Conservation (phyloP, 1,139 yeast species). For the Taphrina betulina region DNA sequence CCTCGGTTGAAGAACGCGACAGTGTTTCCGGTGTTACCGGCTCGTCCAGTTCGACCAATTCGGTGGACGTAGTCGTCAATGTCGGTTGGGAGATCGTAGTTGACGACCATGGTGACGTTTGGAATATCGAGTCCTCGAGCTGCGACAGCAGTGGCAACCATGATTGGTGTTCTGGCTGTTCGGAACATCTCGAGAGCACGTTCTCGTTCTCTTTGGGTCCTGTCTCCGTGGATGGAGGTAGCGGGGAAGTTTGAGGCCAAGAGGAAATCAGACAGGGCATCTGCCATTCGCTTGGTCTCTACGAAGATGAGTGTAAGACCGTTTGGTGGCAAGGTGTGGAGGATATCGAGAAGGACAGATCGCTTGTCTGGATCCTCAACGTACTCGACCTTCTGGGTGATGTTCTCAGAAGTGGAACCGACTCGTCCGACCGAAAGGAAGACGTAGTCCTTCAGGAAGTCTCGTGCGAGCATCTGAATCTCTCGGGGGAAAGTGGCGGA, state of each 20-base stretch:
- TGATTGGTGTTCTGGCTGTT: slow-evolving; percentile 80
- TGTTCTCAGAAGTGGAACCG: slow-evolving; percentile 96
- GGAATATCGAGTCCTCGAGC: slow-evolving; percentile 99
- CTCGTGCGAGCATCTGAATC: slow-evolving; percentile 94
- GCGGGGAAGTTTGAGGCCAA: slow-evolving; percentile 90
- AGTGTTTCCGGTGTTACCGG: slow-evolving; percentile 98
- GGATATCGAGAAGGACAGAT: slow-evolving; percentile 83
- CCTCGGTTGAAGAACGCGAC: slow-evolving; percentile 97
- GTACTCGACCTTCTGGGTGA: slow-evolving; percentile 86
- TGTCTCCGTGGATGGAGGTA: slow-evolving; percentile 97
- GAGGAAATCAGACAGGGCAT: slow-evolving; percentile 86
- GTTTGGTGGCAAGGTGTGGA: slow-evolving; percentile 66
- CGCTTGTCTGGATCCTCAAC: slow-evolving; percentile 96
- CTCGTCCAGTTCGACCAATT: slow-evolving; percentile 99
- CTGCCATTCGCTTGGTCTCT: slow-evolving; percentile 99
- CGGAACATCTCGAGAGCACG: slow-evolving; percentile 89
- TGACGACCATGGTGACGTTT: slow-evolving; percentile 94
- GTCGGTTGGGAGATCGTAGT: slow-evolving; percentile 94
- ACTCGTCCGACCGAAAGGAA: slow-evolving; percentile 97
- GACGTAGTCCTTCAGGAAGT: slow-evolving; percentile 90
- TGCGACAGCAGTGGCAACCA: slow-evolving; percentile 98
- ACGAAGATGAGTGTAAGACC: slow-evolving; percentile 93
- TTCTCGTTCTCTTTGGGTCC: slow-evolving; percentile 97
- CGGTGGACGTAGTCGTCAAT: slow-evolving; percentile 98
- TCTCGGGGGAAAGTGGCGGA: slow-evolving; percentile 99